Evolutionary conservation across 1,284 basidiomycete genomes (phyloP).

Genomic region (Anthracocystis setariae): DNA sequence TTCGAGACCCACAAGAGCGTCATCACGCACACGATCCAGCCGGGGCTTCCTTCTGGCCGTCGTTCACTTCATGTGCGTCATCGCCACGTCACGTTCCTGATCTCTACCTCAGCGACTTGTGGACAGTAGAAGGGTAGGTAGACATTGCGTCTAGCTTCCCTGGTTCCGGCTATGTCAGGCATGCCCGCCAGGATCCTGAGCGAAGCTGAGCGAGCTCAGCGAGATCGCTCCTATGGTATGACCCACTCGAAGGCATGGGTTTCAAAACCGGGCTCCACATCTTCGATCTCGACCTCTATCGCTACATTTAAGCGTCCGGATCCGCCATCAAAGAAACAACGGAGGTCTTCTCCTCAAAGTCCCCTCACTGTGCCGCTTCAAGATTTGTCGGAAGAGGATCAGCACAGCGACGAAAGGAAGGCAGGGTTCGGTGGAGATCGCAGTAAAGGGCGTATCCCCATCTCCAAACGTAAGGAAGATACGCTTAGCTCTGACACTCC

Average conservation of each 20-base stretch:
- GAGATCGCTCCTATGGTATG: slow-evolving; percentile 2
- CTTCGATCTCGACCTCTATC: neutral
- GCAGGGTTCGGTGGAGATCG: neutral
- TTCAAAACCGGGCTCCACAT: neutral
- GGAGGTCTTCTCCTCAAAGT: slow-evolving; percentile 8
- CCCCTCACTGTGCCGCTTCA: neutral
- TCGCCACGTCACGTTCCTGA: neutral
- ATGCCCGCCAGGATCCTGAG: slow-evolving; percentile 25
- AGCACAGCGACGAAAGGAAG: slow-evolving; percentile 30
- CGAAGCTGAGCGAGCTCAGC: slow-evolving; percentile 23
- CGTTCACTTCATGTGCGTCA: neutral
- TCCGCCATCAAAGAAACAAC: slow-evolving; percentile 14
- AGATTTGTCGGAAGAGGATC: slow-evolving; percentile 31
- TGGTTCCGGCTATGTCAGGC: slow-evolving; percentile 25
- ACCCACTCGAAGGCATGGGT: slow-evolving; percentile 1
- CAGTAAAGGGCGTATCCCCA: neutral
- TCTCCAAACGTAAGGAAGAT: slow-evolving; percentile 18
- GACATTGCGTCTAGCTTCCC: neutral
- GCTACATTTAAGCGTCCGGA: slow-evolving; percentile 7
- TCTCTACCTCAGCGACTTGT: slow-evolving; percentile 3
- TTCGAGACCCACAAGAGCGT: neutral
- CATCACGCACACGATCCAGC: neutral
- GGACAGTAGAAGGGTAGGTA: neutral
- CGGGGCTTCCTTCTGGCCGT: neutral
- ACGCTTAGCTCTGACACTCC: slow-evolving; percentile 1